phyloP scores from a whole-genome alignment of 306 rosid species.

The Clitoria ternatea region DNA sequence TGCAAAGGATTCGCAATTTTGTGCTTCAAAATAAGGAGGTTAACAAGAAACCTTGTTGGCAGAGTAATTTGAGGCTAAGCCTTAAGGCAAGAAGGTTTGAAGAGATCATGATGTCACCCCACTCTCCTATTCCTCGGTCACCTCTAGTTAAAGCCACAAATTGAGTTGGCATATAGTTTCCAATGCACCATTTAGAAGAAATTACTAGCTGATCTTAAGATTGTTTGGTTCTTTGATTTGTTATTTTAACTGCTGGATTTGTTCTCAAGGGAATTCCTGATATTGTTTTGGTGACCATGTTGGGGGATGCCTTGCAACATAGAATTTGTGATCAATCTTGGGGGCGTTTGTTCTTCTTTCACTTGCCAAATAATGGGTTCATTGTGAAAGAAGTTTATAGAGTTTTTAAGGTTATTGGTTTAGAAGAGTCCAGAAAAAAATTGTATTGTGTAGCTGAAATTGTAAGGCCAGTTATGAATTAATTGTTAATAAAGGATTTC shows the following conservation, averaged over 20 bases:
- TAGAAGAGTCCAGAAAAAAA: constrained; percentile 16
- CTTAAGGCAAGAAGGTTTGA: constrained; percentile 45
- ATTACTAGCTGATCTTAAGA: background rate
- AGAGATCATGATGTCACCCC: constrained; percentile 71
- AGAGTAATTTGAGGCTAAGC: constrained; percentile 53
- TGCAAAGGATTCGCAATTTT: constrained; percentile 54
- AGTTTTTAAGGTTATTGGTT: background rate
- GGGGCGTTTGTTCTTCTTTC: constrained; percentile 28
- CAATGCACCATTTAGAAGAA: background rate
- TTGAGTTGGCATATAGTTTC: constrained; percentile 8
- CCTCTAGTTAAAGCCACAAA: constrained; percentile 57
- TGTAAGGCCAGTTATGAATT: background rate
- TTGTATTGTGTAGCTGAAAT: constrained; percentile 10
- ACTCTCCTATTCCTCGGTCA: constrained; percentile 64
- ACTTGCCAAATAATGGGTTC: constrained; percentile 6
- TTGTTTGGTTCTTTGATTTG: constrained; percentile 10
- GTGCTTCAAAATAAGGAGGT: constrained; percentile 48
- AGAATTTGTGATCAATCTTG: background rate
- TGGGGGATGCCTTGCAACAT: background rate
- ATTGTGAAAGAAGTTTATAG: constrained; percentile 28
- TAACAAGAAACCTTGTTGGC: constrained; percentile 52
- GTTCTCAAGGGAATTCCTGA: constrained; percentile 15
- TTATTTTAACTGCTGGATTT: constrained; percentile 1
- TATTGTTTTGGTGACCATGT: background rate
- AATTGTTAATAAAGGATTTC: constrained; percentile 1